These are phyloP conservation scores for Mallotus repandus DNA, from an alignment of 441 rosid genomes.

Conservation along the genomic window DNA sequence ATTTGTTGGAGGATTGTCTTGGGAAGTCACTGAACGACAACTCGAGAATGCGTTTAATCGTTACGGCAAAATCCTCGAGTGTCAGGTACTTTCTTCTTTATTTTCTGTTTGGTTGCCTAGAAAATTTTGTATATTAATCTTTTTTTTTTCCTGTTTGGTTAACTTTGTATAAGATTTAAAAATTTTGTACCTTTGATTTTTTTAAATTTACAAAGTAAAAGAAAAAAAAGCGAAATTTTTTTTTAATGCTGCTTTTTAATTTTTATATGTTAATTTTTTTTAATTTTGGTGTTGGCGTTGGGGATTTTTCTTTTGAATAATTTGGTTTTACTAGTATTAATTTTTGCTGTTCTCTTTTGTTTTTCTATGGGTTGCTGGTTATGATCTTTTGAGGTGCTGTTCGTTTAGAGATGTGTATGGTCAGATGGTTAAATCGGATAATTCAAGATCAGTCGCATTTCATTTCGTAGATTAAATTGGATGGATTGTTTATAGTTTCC, in stretches of 20 bases:
- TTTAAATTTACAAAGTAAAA: no score
- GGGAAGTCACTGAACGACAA: slow-evolving; percentile 80
- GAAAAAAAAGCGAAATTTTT: neutral
- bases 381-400: slow-evolving; percentile 50
- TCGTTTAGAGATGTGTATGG: slow-evolving; percentile 44
- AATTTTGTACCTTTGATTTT: neutral
- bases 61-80: slow-evolving; percentile 78
- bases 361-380: slow-evolving; percentile 35
- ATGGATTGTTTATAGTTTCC: slow-evolving; percentile 27
- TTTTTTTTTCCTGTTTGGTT: neutral
- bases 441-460: slow-evolving; percentile 46
- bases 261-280: slow-evolving; percentile 14
- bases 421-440: slow-evolving; percentile 49
- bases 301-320: no score
- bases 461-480: slow-evolving; percentile 27
- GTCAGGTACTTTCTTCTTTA: slow-evolving; percentile 54
- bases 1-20: slow-evolving; percentile 88
- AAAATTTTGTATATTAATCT: neutral
- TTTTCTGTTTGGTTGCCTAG: neutral
- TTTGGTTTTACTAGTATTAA: slow-evolving; percentile 22
- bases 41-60: slow-evolving; percentile 80
- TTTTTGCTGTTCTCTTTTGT: slow-evolving; percentile 14
- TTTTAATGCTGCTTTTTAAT: no score
- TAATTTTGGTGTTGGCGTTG: neutral
- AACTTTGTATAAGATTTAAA: neutral